phyloP scores from a whole-genome alignment of 1,139 yeast species.

The Debaryomyces sp. region DNA sequence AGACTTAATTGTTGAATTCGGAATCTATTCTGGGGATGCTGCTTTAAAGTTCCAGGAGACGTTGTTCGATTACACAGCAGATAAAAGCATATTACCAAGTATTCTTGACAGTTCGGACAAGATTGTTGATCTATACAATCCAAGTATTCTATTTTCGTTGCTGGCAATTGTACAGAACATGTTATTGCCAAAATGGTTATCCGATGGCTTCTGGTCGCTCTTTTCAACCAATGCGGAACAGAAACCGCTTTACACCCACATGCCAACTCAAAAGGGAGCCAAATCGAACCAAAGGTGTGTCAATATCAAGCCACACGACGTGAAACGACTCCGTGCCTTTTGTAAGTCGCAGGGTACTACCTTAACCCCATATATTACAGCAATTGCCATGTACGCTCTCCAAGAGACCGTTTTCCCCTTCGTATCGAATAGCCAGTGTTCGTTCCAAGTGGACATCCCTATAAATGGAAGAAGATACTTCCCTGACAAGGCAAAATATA shows the following conservation, averaged over 20 bases:
- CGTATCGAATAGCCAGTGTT: conserved; percentile 11
- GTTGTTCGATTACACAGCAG: conserved; percentile 12
- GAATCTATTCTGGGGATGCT: background rate
- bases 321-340: conserved; percentile 13
- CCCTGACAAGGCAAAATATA: conserved; percentile 15
- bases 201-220: background rate
- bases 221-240: conserved; percentile 8
- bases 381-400: conserved; percentile 21
- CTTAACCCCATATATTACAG: conserved; percentile 29
- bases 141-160: too few relatives aligned
- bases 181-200: conserved; percentile 13
- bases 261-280: conserved; percentile 13
- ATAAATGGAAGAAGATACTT: conserved; percentile 30
- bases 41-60: conserved; percentile 1
- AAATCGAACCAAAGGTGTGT: conserved; percentile 18
- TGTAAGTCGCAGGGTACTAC: conserved; percentile 23
- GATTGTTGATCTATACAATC: conserved; percentile 13
- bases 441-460: conserved; percentile 19
- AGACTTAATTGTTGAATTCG: conserved; percentile 25
- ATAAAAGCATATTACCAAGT: conserved; percentile 2
- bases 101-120: conserved; percentile 7
- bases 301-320: conserved; percentile 14
- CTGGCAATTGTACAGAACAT: conserved; percentile 3
- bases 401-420: conserved; percentile 23
- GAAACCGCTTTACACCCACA: conserved; percentile 19